These are phyloP conservation scores for Hericium coralloides DNA, from an alignment of 768 basidiomycete species.

Conservation along the genomic window DNA sequence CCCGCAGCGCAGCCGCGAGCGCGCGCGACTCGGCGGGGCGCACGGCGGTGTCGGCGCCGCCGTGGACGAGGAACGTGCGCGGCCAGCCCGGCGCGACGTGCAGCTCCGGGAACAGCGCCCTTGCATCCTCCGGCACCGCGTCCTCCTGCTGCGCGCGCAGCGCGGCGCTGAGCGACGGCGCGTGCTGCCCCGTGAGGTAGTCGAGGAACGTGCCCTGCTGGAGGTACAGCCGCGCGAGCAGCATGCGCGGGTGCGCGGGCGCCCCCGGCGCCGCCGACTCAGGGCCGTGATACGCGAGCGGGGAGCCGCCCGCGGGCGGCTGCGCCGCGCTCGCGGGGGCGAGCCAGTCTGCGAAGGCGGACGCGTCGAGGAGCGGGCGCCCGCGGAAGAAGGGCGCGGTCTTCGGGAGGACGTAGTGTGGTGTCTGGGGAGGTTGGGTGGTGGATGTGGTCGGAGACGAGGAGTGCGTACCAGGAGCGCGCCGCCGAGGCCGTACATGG, in stretches of 20 bases:
- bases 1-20: slow-evolving; percentile 25
- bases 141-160: no score
- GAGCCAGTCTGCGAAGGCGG: slow-evolving; percentile 36
- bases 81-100: slow-evolving; percentile 31
- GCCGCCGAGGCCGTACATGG: slow-evolving; percentile 59
- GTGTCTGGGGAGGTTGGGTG: slow-evolving; percentile 27
- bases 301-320: slow-evolving; percentile 30
- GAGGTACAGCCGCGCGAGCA: slow-evolving; percentile 44
- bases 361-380: slow-evolving; percentile 44
- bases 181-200: slow-evolving; percentile 40
- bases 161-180: slow-evolving; percentile 41
- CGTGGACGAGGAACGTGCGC: slow-evolving; percentile 38
- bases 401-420: slow-evolving; percentile 44
- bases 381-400: slow-evolving; percentile 42
- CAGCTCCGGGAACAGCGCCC: slow-evolving; percentile 39
- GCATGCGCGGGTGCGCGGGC: slow-evolving; percentile 56
- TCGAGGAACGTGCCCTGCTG: slow-evolving; percentile 52
- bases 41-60: slow-evolving; percentile 39
- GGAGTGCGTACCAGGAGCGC: slow-evolving; percentile 34
- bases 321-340: slow-evolving; percentile 30
- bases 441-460: no score
- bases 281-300: slow-evolving; percentile 35
- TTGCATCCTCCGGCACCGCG: slow-evolving; percentile 24
- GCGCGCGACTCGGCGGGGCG: slow-evolving; percentile 30
- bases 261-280: slow-evolving; percentile 35